Conservation (phyloP, 2,329 filamentous ascomycete genomes). For the Hymenoscyphus infarciens region DNA sequence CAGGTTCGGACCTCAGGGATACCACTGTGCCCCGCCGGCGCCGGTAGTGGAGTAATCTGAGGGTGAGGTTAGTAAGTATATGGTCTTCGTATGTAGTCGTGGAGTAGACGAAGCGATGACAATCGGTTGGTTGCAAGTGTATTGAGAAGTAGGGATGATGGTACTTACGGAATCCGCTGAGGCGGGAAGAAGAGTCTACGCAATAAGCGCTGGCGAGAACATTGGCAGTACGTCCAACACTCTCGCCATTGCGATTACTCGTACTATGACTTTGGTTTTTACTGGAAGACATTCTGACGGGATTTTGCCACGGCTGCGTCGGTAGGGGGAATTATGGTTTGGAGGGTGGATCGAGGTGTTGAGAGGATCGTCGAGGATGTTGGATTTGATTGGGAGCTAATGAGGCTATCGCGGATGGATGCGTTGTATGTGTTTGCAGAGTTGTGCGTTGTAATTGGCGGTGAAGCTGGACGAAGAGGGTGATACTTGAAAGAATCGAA, state of each 20-base stretch:
- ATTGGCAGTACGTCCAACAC: slow-evolving; percentile 56
- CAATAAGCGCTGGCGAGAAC: slow-evolving; percentile 91
- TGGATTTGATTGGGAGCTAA: slow-evolving; percentile 15
- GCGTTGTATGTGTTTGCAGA: slow-evolving; percentile 11
- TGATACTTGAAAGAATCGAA: background rate
- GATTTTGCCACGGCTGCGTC: slow-evolving; percentile 35
- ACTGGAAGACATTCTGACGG: slow-evolving; percentile 34
- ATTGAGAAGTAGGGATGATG: background rate
- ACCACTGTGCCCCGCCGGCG: slow-evolving; percentile 85
- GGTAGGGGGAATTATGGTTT: slow-evolving; percentile 13
- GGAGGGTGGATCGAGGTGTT: slow-evolving; percentile 3
- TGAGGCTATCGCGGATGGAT: slow-evolving; percentile 16
- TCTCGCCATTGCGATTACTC: slow-evolving; percentile 70
- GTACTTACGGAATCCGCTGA: slow-evolving; percentile 65
- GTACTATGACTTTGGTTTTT: slow-evolving; percentile 48
- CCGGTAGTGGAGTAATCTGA: slow-evolving; percentile 85
- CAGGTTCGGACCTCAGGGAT: slow-evolving; percentile 75
- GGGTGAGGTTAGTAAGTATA: slow-evolving; percentile 4
- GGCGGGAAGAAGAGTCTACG: slow-evolving; percentile 67
- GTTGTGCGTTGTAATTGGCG: slow-evolving; percentile 10
- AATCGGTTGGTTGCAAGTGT: background rate
- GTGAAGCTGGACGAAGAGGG: slow-evolving; percentile 11
- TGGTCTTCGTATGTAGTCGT: background rate
- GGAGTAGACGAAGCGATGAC: background rate
- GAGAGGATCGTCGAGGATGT: slow-evolving; percentile 6